These are phyloP conservation scores for Clavariopsis aquatica DNA, from an alignment of 495 filamentous ascomycete species.

Conservation along the genomic window DNA sequence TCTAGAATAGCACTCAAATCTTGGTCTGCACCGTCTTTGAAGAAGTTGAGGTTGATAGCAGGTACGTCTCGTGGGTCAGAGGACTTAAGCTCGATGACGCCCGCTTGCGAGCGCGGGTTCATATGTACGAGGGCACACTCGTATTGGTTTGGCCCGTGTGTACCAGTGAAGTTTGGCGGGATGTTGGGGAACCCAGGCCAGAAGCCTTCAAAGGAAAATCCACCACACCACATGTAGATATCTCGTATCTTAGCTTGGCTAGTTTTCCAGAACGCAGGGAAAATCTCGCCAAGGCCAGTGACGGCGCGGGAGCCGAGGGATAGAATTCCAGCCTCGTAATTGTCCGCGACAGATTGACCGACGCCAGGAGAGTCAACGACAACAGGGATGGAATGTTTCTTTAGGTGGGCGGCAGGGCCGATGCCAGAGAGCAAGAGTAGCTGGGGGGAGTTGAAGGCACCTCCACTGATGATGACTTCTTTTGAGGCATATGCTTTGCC, in stretches of 20 bases:
- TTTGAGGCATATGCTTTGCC: conserved; percentile 27
- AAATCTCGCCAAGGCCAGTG: conserved; percentile 20
- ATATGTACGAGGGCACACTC: conserved; percentile 35
- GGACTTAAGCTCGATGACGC: conserved; percentile 21
- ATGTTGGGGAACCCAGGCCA: conserved; percentile 30
- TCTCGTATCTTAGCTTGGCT: conserved; percentile 21
- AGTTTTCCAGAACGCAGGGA: conserved; percentile 33
- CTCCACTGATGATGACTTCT: conserved; percentile 35
- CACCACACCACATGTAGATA: conserved; percentile 38
- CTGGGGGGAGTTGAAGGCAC: conserved; percentile 36
- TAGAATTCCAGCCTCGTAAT: conserved; percentile 35
- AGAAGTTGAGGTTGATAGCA: conserved; percentile 33
- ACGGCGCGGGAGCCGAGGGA: conserved; percentile 16
- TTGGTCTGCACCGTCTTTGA: conserved; percentile 24
- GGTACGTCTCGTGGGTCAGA: conserved; percentile 31
- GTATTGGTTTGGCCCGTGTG: conserved; percentile 30
- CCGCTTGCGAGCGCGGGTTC: conserved; percentile 33
- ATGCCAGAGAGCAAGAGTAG: conserved; percentile 37
- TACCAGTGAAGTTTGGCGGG: conserved; percentile 12
- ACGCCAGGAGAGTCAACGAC: conserved; percentile 33
- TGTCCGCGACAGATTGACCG: conserved; percentile 34
- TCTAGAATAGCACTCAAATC: conserved; percentile 29
- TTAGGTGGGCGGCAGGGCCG: conserved; percentile 27
- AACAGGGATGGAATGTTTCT: conserved; percentile 32
- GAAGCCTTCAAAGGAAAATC: conserved; percentile 34